These are phyloP conservation scores for Grosmannia clavigera DNA, from an alignment of 2,329 filamentous ascomycete species.

Conservation along the genomic window DNA sequence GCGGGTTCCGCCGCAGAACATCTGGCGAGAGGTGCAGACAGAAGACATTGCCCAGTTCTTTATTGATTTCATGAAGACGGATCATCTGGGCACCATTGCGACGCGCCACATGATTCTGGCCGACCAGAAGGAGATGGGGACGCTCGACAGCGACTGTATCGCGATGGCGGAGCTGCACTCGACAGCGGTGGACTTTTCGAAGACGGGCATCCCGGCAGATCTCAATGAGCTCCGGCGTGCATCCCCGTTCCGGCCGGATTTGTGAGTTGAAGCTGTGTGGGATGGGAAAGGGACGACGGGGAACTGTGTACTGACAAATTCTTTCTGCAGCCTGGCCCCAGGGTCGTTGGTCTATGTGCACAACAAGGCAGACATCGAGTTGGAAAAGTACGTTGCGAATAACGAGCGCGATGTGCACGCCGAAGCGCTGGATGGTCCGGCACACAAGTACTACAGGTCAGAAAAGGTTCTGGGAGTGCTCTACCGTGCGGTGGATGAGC, in stretches of 20 bases:
- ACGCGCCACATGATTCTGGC: slow-evolving; percentile 51
- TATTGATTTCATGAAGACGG: slow-evolving; percentile 60
- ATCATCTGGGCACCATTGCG: slow-evolving; percentile 54
- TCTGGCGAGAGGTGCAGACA: slow-evolving; percentile 45
- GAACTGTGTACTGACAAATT: not conserved
- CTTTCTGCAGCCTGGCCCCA: slow-evolving; percentile 27
- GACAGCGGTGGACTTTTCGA: slow-evolving; percentile 63
- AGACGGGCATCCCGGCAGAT: slow-evolving; percentile 53
- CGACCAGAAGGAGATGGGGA: slow-evolving; percentile 42
- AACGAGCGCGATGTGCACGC: slow-evolving; percentile 34
- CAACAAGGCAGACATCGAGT: slow-evolving; percentile 29
- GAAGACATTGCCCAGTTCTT: slow-evolving; percentile 72
- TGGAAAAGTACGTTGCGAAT: slow-evolving; percentile 20
- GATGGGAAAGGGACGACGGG: not conserved
- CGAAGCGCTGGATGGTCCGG: slow-evolving; percentile 30
- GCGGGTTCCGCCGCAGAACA: slow-evolving; percentile 38
- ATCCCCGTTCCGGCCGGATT: slow-evolving; percentile 36
- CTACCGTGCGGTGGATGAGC: slow-evolving; percentile 63
- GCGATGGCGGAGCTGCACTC: slow-evolving; percentile 53
- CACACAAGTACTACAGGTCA: slow-evolving; percentile 50
- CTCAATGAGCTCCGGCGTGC: slow-evolving; percentile 28
- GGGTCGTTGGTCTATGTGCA: slow-evolving; percentile 31
- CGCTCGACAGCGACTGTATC: slow-evolving; percentile 35
- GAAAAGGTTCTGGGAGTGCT: slow-evolving; percentile 56
- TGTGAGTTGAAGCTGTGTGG: slow-evolving; percentile 27